Base-by-base conservation (phyloP, 768 basidiomycete species). In the Dioszegia aurantiaca region DNA sequence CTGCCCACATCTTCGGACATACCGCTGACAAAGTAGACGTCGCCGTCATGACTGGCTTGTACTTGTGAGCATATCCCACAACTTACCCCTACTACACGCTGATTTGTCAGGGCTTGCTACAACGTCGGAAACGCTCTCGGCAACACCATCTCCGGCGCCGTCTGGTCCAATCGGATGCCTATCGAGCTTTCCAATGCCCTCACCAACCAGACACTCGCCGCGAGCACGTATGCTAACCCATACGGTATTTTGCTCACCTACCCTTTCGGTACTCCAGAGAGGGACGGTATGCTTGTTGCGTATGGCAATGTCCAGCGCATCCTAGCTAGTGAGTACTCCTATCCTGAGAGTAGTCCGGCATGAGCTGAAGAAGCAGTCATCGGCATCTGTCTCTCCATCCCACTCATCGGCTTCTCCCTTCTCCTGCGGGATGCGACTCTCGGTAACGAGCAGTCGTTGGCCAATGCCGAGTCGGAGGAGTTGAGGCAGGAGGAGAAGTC, bases 141-240 rank as follows among this genome's bases (percentile, higher is more conserved):
- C 9, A 64, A 60, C 57, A 60, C 63, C 39, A 67, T 76, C 55
- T 65, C 73, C 10, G 76, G 68, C 12, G 75, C 70, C 0, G 71
- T 77, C 52, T 75, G 75, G 75, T 75, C 76, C 19, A 47, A 68
- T 36, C 62, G 55, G 8, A 47, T 70, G 19, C 70, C 73, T 23
- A 41, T 42, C 36, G 56, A 56, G 11, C 56, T 75, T 3, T 4
- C 23, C 23, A 60, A 49, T 0, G 53, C 39, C 17, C 42, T 69
- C 19, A 58, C 62, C 28, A 64, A 70, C 41, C 55, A 61, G 3
- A 65, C 69, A 6, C 55, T 74, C 26, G 73, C 74, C 24, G 43
- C 59, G 0, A 36, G 52, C 16, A 60, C 63, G 10, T 77, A 75
- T 51, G 63, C 55, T 17, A 60, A 64, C 42, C 74, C 77, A 1